Conservation (phyloP, 768 basidiomycete species). For the Boletus vinaceobasis region DNA sequence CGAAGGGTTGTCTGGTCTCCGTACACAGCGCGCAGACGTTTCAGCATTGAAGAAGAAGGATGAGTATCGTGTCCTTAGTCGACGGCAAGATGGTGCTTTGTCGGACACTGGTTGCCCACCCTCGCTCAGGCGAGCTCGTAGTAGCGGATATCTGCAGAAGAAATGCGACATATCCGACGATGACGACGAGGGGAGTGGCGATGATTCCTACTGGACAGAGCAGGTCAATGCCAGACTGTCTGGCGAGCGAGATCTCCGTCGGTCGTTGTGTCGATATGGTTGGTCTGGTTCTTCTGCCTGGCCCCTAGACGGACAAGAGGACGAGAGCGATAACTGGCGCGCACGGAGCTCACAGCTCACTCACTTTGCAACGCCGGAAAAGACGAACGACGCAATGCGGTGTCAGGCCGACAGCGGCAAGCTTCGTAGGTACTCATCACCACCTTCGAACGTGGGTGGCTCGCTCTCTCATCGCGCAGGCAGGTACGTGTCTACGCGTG, state of each 20-base stretch:
- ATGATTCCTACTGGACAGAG: constrained; percentile 7
- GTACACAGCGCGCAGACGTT: background rate
- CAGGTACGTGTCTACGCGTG: background rate
- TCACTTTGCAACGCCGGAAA: background rate
- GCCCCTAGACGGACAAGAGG: constrained; percentile 1
- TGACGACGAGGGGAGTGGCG: background rate
- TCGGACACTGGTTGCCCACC: background rate
- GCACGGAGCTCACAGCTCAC: background rate
- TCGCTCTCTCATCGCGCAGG: background rate
- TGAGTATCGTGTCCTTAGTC: background rate
- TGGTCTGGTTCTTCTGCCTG: background rate
- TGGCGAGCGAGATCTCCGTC: background rate
- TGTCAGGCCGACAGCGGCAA: background rate
- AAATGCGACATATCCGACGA: background rate
- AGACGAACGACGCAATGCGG: background rate
- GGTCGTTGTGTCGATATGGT: background rate
- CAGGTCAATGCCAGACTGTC: constrained; percentile 7
- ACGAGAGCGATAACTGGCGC: constrained; percentile 14
- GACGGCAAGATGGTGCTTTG: background rate
- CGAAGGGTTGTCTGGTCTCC: background rate
- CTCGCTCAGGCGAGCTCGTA: background rate
- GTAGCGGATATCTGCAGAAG: background rate
- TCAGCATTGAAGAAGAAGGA: background rate
- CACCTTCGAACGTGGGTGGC: background rate
- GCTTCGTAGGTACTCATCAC: constrained; percentile 7